phyloP scores from a whole-genome alignment of 2,329 filamentous ascomycete species.

The Nothophaeocryptopus gaeumannii region DNA sequence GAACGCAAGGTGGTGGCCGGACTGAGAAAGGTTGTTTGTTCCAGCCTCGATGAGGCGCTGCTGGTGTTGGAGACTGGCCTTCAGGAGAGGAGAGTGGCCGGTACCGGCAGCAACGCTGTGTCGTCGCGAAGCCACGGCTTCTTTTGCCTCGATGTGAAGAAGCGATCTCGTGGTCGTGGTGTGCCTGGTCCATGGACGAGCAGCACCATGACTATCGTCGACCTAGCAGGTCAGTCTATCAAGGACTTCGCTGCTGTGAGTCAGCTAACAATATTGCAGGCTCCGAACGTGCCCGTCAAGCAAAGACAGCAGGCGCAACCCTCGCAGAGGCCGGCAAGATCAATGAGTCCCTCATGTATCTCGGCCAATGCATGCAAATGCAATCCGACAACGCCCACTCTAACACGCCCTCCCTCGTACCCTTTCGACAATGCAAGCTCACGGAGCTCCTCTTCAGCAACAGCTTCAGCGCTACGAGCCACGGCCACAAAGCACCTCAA shows the following conservation, averaged over 20 bases:
- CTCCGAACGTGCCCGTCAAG: slow-evolving; percentile 87
- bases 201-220: slow-evolving; percentile 81
- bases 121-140: slow-evolving; percentile 93
- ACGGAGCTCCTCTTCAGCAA: slow-evolving; percentile 54
- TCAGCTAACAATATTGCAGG: slow-evolving; percentile 39
- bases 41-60: slow-evolving; percentile 75
- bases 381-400: slow-evolving; percentile 76
- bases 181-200: slow-evolving; percentile 66
- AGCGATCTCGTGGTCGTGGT: slow-evolving; percentile 54
- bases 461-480: slow-evolving; percentile 46
- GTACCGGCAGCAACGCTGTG: slow-evolving; percentile 88
- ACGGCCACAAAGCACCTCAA: slow-evolving; percentile 64
- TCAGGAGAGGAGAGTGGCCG: slow-evolving; percentile 80
- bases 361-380: slow-evolving; percentile 94
- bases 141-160: slow-evolving; percentile 93
- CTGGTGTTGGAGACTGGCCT: slow-evolving; percentile 87
- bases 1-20: slow-evolving; percentile 95
- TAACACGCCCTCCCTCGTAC: slow-evolving; percentile 61
- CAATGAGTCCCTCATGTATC: slow-evolving; percentile 96
- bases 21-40: slow-evolving; percentile 83
- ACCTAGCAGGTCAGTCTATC: slow-evolving; percentile 66
- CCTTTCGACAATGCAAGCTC: slow-evolving; percentile 60
- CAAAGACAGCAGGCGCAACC: slow-evolving; percentile 89
- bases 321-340: slow-evolving; percentile 96
- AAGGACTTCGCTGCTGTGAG: background rate